Base-by-base conservation (phyloP, 192 early-diverging fungal species). In the Coemansia interrupta region DNA sequence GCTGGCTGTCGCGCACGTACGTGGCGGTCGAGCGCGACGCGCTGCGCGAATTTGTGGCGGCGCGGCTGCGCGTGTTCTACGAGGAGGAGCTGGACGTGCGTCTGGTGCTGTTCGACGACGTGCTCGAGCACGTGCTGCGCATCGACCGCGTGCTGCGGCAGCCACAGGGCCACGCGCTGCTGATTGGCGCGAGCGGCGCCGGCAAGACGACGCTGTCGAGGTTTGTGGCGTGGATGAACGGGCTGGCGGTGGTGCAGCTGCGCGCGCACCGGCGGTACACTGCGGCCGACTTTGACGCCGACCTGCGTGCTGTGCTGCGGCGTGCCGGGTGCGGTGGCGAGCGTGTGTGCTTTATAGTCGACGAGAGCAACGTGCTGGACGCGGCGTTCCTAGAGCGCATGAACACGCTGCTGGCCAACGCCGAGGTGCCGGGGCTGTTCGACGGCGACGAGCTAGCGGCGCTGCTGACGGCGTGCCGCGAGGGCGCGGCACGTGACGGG, bases 201-300 rank as follows among this genome's bases (percentile, higher is more conserved):
- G 97, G 97, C 64, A 99, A 99, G 82, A 98, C 97, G 0, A 98
- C 96, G 4, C 68, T 99, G 56, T 90, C 97, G 9, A 87, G 97
- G 5, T 99, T 99, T 63, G 96, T 96, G n/a, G 96, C 96, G 0
- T 99, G 97, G 97, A 92, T 99, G 93, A 99, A 99, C 69, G 96
- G 96, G 28, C 73, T 98, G 24, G 82, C 84, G 46, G 90, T 98
- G 24, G 91, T 93, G 83, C 96, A 99, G 71, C 89, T 97, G 77
- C 93, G 95, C 75, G 95, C 91, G n/a, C 94, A 99, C 71, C 92
- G 91, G 75, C 90, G 95, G 67, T 99, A 99, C 73, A 82, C 89
- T 2, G 94, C 87, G 6, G 89, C 85, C 12, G 97, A 98, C 72
- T 99, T 99, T 81, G 98, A 99, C 75, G 96, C 98, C 22, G 98